Conservation (phyloP, 179 eudicot species). For the Beta corolliflora region DNA sequence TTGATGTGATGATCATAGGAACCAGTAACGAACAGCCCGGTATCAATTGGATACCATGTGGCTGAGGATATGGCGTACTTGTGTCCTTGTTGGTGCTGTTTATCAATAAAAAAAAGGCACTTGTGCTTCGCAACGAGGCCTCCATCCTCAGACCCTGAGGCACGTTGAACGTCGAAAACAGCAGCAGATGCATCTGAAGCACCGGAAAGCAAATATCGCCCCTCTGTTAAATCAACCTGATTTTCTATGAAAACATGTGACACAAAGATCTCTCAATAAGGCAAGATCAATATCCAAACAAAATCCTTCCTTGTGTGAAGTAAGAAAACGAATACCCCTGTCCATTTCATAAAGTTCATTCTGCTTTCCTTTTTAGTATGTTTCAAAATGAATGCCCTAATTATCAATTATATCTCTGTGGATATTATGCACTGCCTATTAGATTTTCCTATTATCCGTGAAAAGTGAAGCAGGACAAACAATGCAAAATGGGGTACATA, state of each 20-base stretch:
- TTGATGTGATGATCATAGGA: slow-evolving; percentile 89
- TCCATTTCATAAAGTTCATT: not conserved
- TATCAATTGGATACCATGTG: slow-evolving; percentile 94
- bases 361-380: not conserved
- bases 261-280: slow-evolving; percentile 27
- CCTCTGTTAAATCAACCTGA: slow-evolving; percentile 99
- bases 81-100: slow-evolving; percentile 85
- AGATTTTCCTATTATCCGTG: not conserved
- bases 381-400: not conserved
- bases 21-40: slow-evolving; percentile 92
- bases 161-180: slow-evolving; percentile 77
- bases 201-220: slow-evolving; percentile 83
- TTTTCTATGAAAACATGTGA: slow-evolving; percentile 52
- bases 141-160: slow-evolving; percentile 59
- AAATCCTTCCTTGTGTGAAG: not conserved
- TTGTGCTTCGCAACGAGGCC: slow-evolving; percentile 70
- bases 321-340: not conserved
- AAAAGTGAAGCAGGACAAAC: not conserved
- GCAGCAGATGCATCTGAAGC: slow-evolving; percentile 93
- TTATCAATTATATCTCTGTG: not conserved
- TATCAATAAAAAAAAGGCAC: slow-evolving; percentile 60
- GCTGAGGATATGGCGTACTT: slow-evolving; percentile 87
- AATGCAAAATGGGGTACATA: too few species aligned
- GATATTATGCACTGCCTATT: not conserved
- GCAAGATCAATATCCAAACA: slow-evolving; percentile 5